These are phyloP conservation scores for Teratosphaeriaceae sp. DNA, from an alignment of 2,329 filamentous ascomycete genomes.

Conservation along the genomic window DNA sequence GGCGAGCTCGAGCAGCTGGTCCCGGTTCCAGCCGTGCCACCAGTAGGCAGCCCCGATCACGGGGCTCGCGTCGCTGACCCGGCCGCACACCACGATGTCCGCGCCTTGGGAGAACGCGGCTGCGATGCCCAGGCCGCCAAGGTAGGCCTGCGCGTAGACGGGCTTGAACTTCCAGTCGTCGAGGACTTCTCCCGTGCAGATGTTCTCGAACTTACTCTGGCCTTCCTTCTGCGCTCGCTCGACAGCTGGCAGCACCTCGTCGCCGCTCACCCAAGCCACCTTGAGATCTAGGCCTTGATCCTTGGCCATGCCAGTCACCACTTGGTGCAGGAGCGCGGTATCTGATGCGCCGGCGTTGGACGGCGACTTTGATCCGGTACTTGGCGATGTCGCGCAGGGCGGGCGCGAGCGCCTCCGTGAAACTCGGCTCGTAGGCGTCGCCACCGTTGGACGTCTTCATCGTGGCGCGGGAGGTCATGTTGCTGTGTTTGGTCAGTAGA, in stretches of 20 bases:
- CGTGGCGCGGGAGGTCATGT: constrained; percentile 27
- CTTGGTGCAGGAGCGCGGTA: constrained; percentile 45
- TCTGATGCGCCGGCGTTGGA: constrained; percentile 53
- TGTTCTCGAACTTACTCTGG: constrained; percentile 26
- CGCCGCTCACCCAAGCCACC: constrained; percentile 44
- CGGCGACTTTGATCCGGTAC: constrained; percentile 48
- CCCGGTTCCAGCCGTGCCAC: constrained; percentile 39
- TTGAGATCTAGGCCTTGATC: constrained; percentile 35
- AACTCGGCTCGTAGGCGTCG: constrained; percentile 46
- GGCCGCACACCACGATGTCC: constrained; percentile 39
- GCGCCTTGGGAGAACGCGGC: constrained; percentile 35
- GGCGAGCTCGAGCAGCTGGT: constrained; percentile 34
- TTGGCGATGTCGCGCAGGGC: constrained; percentile 40
- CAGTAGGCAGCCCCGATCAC: constrained; percentile 36
- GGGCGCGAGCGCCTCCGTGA: constrained; percentile 43
- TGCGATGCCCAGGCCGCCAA: constrained; percentile 39
- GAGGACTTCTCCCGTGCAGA: constrained; percentile 35
- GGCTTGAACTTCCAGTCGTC: constrained; percentile 27
- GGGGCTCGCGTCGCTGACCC: constrained; percentile 38
- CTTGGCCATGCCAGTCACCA: constrained; percentile 33
- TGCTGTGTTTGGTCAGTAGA: constrained; percentile 2
- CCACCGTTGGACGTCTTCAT: constrained; percentile 16
- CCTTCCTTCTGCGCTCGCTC: constrained; percentile 32
- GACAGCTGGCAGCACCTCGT: constrained; percentile 31
- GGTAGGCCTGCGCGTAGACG: constrained; percentile 33